phyloP scores from a whole-genome alignment of 257 asterid species.

The Schizonepeta tenuifolia region DNA sequence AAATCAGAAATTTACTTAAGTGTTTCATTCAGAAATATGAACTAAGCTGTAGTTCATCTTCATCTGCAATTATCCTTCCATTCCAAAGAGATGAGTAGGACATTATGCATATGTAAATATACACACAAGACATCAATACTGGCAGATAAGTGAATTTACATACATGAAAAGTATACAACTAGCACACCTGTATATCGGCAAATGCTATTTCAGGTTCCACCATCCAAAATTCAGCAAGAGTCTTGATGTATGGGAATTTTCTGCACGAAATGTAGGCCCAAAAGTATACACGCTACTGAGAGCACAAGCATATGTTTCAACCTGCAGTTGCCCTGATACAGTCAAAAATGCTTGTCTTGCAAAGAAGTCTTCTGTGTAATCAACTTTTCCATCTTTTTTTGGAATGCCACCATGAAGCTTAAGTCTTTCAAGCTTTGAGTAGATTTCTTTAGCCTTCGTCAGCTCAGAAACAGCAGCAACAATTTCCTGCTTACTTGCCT shows the following conservation, averaged over 20 bases:
- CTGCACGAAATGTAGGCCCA: constrained; percentile 98
- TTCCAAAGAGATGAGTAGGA: not conserved
- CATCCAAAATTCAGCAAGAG: constrained; percentile 99
- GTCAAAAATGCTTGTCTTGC: constrained; percentile 93
- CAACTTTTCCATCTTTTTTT: constrained; percentile 79
- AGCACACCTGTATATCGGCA: constrained; percentile 81
- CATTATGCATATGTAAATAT: not conserved
- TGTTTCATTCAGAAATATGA: not conserved
- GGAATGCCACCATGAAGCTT: constrained; percentile 71
- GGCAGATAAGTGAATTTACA: not conserved
- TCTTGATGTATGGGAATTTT: constrained; percentile 88
- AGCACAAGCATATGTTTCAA: constrained; percentile 91
- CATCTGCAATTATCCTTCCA: not conserved
- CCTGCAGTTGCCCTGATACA: constrained; percentile 97
- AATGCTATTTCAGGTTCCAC: constrained; percentile 98
- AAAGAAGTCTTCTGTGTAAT: constrained; percentile 83
- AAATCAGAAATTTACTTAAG: not conserved
- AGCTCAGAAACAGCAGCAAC: constrained; percentile 73
- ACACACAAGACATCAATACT: not conserved
- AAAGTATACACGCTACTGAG: constrained; percentile 92
- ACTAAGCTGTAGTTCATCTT: not conserved
- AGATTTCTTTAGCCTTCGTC: constrained; percentile 70
- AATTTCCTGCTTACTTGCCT: constrained; percentile 64
- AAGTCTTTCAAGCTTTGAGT: constrained; percentile 63
- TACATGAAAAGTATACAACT: constrained; percentile 6